Evolutionary conservation across 768 basidiomycete genomes (phyloP), one percentile per base, ranked within the genome.

Genomic region (Leccinum pellstonianum): DNA sequence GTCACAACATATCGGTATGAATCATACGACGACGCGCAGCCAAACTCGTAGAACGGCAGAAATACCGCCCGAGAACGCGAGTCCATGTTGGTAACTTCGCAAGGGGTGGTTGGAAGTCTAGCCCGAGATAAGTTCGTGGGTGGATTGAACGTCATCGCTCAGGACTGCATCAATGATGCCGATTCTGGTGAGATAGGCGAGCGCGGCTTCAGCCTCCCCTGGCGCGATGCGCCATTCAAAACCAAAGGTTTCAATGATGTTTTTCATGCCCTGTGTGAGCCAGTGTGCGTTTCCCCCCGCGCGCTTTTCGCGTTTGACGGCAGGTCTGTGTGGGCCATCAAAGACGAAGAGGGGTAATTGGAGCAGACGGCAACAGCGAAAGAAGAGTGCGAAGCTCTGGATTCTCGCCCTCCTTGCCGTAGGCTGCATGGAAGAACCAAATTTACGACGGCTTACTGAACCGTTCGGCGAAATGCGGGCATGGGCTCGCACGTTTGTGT

Each of bases 201-300:
- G 79, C 68, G 96, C 95, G 0, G 95, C 95, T 72, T 98, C 95
- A 0, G 95, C 95, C 74, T 97, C 95, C 17, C 93, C 94, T 6
- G 95, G 95, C 15, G 93, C 95, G 71, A 80, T 83, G 64, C 84
- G 77, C 85, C 87, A 90, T 67, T 90, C 88, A 64, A 27, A 91
- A 1, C 90, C 90, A 73, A 90, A 91, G 0, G 88, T 86, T 49
- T 88, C 85, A 2, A 91, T 86, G 50, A 91, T 88, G 21, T 81
- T 80, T 73, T 90, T 89, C 86, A 90, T 90, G 3, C 87, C 88
- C 35, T 85, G 82, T 8, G 85, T 83, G 48, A 92, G 80, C 76
- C 85, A 87, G 65, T 87, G 83, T 49, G 72, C 77, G 8, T 82
- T 80, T 43, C 81, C 82, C 43, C 83, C 82, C 31, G 90, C 83